Evolutionary conservation across 2,329 filamentous ascomycete species (phyloP), one percentile per base, ranked within the genome.

Genomic region (Aureobasidium sp.): DNA sequence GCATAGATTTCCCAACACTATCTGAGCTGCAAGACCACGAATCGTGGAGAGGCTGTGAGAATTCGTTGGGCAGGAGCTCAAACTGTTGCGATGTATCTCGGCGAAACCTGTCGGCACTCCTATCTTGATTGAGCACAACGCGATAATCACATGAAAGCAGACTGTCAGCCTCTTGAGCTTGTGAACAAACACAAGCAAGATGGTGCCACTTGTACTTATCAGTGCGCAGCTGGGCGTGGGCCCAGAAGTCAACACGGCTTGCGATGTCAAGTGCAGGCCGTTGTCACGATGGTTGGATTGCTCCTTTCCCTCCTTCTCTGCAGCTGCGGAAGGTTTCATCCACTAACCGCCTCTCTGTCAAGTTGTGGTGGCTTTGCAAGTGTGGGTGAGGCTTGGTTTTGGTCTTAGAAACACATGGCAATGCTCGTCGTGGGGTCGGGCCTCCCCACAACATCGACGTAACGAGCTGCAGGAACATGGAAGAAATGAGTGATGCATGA

Each of bases 291-390:
- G 29, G 21, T 16, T 13, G 8, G 13, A 36, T 14, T 21, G 51
- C 27, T 25, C 29, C 7, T 39, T 21, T 42, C 2, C n/a, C 16
- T 42, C 53, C 16, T n/a, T 32, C 42, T 47, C n/a, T 14, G 32
- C 30, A 34, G 39, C 9, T 27, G 14, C 25, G 6, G 36, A 42
- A 16, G 25, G 51, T 37, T 42, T 16, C 39, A 34, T 21, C 41
- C 53, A 45, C 39, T 16, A 57, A 57, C n/a, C 54, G 42, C 54
- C 25, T 7, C 32, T 21, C 25, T 39, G 53, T 48, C 54, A 58
- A 16, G 7, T 57, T 57, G 53, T 57, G 53, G 54, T 58, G 42
- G 54, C 54, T 58, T 58, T 32, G 54, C 54, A 58, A 21, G 42
- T 48, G 54, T 58, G 54, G 42, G 54, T 30, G 50, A 48, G 54